Percentiles rank a stretch among this genome's conserved stretches.
Evolutionary conservation across 2,329 filamentous ascomycete genomes (phyloP).

Genomic region (Cryphonectria radicalis): DNA sequence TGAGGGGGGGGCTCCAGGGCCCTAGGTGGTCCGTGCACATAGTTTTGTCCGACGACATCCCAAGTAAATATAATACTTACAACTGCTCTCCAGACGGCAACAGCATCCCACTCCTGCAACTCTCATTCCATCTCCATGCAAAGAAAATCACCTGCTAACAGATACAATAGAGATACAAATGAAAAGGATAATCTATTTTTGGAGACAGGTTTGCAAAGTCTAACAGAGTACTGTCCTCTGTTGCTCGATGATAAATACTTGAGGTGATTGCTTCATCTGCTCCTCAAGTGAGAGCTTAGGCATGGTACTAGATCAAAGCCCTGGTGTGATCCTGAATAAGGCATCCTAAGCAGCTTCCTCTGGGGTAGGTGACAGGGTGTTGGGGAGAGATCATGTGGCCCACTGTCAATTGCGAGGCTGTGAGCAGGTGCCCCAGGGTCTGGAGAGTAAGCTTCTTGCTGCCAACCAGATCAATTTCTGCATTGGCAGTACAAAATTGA

Average conservation of each 20-base stretch:
- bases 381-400: not conserved
- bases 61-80: not conserved
- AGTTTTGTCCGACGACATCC: conserved; percentile 6
- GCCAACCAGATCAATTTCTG: not conserved
- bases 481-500: not conserved
- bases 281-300: not conserved
- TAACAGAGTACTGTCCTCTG: not conserved
- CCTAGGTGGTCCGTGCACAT: conserved; percentile 3
- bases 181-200: not conserved
- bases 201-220: not conserved
- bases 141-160: not conserved
- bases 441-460: not conserved
- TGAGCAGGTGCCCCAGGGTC: not conserved
- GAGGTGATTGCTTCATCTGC: not conserved
- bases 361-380: not conserved
- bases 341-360: not conserved
- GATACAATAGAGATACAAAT: not conserved
- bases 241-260: not conserved
- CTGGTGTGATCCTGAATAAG: not conserved
- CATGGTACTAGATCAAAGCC: not conserved
- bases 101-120: not conserved
- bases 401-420: not conserved
- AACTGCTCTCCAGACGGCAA: no score
- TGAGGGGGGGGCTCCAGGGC: not conserved
- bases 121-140: not conserved